These are phyloP conservation scores for Casuarina cunninghamiana DNA, from an alignment of 306 rosid species.

Conservation along the genomic window DNA sequence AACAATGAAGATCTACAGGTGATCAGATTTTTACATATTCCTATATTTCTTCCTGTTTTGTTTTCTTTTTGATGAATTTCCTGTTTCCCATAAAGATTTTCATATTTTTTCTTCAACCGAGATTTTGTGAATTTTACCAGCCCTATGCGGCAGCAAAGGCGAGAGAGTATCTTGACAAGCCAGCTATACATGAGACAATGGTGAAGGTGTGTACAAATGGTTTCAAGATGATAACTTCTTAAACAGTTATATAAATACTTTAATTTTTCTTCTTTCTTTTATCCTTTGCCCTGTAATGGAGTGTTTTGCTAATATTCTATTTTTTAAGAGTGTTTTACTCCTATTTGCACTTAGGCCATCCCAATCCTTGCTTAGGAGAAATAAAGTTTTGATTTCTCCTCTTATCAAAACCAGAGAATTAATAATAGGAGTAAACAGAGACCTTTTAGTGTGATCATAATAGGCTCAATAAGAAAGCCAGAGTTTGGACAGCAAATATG, in stretches of 20 bases:
- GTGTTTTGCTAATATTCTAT: neutral
- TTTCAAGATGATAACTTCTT: conserved; percentile 20
- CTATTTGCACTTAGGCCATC: neutral
- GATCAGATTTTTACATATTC: conserved; percentile 28
- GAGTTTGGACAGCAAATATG: conserved; percentile 4
- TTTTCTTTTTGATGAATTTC: neutral
- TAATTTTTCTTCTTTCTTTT: neutral
- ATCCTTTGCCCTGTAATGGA: neutral
- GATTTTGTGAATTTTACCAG: conserved; percentile 58
- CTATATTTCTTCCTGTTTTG: conserved; percentile 26
- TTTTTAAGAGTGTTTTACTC: neutral
- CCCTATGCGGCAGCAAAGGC: conserved; percentile 97
- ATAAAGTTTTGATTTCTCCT: neutral
- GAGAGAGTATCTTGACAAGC: conserved; percentile 95
- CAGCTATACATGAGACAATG: conserved; percentile 99
- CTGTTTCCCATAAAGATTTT: neutral
- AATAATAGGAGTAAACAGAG: neutral
- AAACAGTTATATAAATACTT: conserved; percentile 9
- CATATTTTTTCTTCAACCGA: conserved; percentile 34
- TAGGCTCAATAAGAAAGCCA: conserved; percentile 3
- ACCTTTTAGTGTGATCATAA: conserved; percentile 4
- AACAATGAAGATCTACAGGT: conserved; percentile 99
- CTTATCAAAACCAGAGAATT: too few species aligned
- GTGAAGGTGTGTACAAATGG: conserved; percentile 72
- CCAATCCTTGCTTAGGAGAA: neutral